Conservation (phyloP, 2,329 filamentous ascomycete species). For the Pseudogymnoascus sp. region DNA sequence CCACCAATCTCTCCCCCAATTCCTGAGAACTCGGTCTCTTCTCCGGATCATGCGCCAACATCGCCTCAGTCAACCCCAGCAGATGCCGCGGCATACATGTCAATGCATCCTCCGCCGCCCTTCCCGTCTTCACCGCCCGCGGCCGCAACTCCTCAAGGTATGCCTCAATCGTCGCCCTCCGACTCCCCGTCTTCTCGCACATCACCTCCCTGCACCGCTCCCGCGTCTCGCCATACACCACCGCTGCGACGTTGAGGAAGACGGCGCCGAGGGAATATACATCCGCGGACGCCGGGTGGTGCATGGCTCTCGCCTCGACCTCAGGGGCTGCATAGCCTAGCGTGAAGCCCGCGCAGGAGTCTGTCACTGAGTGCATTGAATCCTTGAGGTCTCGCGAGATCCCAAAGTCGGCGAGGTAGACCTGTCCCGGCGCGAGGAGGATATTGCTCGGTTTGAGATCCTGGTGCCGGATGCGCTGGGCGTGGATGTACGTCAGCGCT, state of each 20-base stretch:
- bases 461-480: constrained; percentile 37
- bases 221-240: constrained; percentile 35
- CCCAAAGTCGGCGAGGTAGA: constrained; percentile 43
- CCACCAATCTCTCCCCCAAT: constrained; percentile 40
- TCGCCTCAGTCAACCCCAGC: constrained; percentile 39
- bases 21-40: constrained; percentile 43
- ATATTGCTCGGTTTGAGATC: constrained; percentile 44
- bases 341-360: constrained; percentile 33
- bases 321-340: constrained; percentile 41
- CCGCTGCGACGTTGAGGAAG: constrained; percentile 37
- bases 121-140: constrained; percentile 13
- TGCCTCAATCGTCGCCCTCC: constrained; percentile 22
- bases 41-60: constrained; percentile 43
- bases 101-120: constrained; percentile 15
- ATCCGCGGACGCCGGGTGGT: constrained; percentile 41
- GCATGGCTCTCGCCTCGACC: constrained; percentile 31
- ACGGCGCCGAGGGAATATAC: constrained; percentile 42
- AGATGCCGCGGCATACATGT: constrained; percentile 31
- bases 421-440: constrained; percentile 36
- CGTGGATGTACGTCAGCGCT: constrained; percentile 36
- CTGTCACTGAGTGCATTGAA: constrained; percentile 38
- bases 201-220: constrained; percentile 35
- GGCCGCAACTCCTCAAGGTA: constrained; percentile 15
- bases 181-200: constrained; percentile 27
- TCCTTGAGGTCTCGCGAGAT: constrained; percentile 40